Evolutionary conservation across 208 protist species (phyloP).

Genomic region (Leishmania braziliensis): DNA sequence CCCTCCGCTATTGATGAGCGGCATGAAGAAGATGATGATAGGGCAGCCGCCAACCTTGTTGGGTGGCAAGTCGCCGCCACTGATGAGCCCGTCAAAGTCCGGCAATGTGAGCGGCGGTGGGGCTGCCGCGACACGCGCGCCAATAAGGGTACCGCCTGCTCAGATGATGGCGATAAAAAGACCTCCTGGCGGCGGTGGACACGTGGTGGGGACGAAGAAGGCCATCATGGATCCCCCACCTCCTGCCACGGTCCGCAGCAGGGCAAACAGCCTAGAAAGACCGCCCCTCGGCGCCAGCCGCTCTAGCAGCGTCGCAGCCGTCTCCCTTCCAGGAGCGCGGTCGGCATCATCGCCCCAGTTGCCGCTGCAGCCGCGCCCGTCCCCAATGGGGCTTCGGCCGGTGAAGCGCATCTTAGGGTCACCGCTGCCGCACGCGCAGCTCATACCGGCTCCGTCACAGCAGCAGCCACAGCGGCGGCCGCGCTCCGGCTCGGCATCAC

Average conservation of each 20-base stretch:
- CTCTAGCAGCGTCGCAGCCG: background rate
- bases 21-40: background rate
- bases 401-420: slow-evolving; percentile 23
- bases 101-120: background rate
- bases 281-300: background rate
- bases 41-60: background rate
- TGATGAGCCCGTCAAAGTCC: background rate
- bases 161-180: slow-evolving; percentile 13
- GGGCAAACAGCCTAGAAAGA: background rate
- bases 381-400: background rate
- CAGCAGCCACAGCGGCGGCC: background rate
- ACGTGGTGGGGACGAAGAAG: background rate
- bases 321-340: background rate
- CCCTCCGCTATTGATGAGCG: background rate
- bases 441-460: background rate
- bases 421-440: background rate
- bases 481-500: background rate
- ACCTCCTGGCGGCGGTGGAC: background rate
- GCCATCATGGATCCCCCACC: background rate
- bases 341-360: background rate
- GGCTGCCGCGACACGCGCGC: background rate
- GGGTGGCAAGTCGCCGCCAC: background rate
- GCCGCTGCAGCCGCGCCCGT: background rate
- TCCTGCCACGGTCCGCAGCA: background rate
- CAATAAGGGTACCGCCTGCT: background rate